A percentile compares a stretch with the other conserved stretches of the same genome.
Evolutionary conservation across 2,329 filamentous ascomycete species (phyloP).

Genomic region (Colletotrichum agaves): DNA sequence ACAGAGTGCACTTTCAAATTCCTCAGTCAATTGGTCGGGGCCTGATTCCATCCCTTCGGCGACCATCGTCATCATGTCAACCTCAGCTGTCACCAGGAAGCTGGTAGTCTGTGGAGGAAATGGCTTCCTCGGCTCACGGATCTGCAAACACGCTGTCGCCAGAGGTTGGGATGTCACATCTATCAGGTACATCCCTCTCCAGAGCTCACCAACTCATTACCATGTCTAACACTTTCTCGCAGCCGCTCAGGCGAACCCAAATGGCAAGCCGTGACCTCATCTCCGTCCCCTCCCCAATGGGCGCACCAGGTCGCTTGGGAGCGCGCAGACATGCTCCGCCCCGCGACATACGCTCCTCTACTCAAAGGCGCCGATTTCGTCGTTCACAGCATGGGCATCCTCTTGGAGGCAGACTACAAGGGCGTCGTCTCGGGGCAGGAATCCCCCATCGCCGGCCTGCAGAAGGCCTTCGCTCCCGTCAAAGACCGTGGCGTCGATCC

Average conservation of each 20-base stretch:
- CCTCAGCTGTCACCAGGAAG: slow-evolving; percentile 72
- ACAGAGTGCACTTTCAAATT: neutral
- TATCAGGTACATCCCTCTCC: slow-evolving; percentile 72
- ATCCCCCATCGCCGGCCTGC: slow-evolving; percentile 81
- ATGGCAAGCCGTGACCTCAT: slow-evolving; percentile 85
- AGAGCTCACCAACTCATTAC: slow-evolving; percentile 21
- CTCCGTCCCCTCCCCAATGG: slow-evolving; percentile 78
- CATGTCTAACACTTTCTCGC: slow-evolving; percentile 39
- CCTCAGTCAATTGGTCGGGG: neutral
- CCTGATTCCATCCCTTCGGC: slow-evolving; percentile 2
- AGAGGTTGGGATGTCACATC: slow-evolving; percentile 94
- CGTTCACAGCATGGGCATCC: slow-evolving; percentile 94
- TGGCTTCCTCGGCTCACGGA: slow-evolving; percentile 87
- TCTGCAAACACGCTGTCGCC: slow-evolving; percentile 88
- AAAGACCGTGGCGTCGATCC: slow-evolving; percentile 76
- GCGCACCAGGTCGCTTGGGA: slow-evolving; percentile 86
- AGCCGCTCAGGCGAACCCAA: slow-evolving; percentile 91
- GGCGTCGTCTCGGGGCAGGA: slow-evolving; percentile 86
- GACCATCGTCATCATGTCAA: slow-evolving; percentile 56
- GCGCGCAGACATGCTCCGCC: slow-evolving; percentile 86
- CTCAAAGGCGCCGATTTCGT: slow-evolving; percentile 84
- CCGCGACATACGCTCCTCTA: slow-evolving; percentile 80
- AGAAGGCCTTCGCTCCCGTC: slow-evolving; percentile 78
- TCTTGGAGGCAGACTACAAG: slow-evolving; percentile 98
- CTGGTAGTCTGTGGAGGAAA: slow-evolving; percentile 94